Base-by-base conservation (phyloP, 108 stramenopile species). In the Fistulifera pelliculosa region DNA sequence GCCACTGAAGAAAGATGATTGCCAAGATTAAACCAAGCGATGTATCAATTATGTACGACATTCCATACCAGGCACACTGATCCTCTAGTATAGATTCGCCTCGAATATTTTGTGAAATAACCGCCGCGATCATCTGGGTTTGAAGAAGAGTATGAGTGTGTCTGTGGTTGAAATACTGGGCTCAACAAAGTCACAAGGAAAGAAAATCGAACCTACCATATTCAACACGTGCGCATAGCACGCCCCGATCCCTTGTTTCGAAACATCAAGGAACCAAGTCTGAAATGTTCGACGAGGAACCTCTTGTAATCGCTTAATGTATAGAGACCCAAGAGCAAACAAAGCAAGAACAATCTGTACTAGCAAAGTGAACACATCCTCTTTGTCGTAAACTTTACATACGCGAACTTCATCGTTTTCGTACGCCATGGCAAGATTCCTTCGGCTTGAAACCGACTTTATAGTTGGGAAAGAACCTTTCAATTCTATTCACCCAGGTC, bases 41-140 rank as follows among this genome's bases (percentile, higher is more conserved):
- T 4, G 87, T 90, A 59, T 94, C 93, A 19, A 90, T 84, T 35
- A 94, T 60, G 53, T 82, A 94, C 61, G 74, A 80, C 45, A 94
- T 85, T 47, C 86, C 93, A 52, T 94, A 94, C 93, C 93, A 94
- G 0, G 93, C 93, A 58, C 93, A 94, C 64, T 88, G 81, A 64
- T 94, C 93, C 16, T 94, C 63, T 42, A 90, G 64, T 8, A 54
- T 54, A 21, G 49, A 49, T 44, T 71, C 77, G 0, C 76, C 84
- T 19, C 73, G 27, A 31, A 64, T 67, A 49, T 81, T 87, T 1
- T 71, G 47, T 0, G 84, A 68, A 38, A 94, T 71, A 15, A 86
- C 44, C n/a, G 81, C 73, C 18, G 93, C 84, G 70, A 94, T 86
- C 1, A 83, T 41, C 74, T 76, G 39, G 21, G 7, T 4, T 35